Percentiles rank a stretch among this genome's conserved stretches.
phyloP scores from a whole-genome alignment of 805 yeast genomes.

The Ogataea paradorogensis region DNA sequence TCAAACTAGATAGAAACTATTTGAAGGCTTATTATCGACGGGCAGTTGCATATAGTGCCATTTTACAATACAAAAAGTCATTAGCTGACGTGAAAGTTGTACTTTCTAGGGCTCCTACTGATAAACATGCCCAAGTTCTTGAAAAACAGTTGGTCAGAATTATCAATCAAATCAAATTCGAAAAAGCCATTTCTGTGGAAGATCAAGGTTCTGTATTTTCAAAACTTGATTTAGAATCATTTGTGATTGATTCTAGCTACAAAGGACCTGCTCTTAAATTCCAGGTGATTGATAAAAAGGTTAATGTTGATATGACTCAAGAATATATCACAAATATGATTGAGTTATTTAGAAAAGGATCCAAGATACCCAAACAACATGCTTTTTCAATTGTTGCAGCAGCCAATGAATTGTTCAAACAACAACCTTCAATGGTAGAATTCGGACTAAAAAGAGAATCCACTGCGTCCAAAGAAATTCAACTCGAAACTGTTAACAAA shows the following conservation, averaged over 20 bases:
- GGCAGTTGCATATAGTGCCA: constrained; percentile 77
- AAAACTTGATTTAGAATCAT: constrained; percentile 44
- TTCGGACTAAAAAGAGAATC: constrained; percentile 37
- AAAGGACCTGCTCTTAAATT: constrained; percentile 56
- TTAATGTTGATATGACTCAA: constrained; percentile 43
- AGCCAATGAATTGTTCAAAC: constrained; percentile 58
- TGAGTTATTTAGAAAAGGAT: constrained; percentile 68
- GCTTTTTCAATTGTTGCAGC: constrained; percentile 78
- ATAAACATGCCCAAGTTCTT: constrained; percentile 61
- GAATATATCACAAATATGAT: constrained; percentile 66
- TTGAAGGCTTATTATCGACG: constrained; percentile 83
- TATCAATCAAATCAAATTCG: constrained; percentile 74
- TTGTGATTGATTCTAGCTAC: constrained; percentile 52
- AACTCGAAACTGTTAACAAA: constrained; percentile 37
- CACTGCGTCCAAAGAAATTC: constrained; percentile 36
- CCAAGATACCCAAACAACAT: constrained; percentile 73
- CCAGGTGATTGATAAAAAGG: constrained; percentile 30
- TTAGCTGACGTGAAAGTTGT: constrained; percentile 64
- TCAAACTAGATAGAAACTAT: constrained; percentile 62
- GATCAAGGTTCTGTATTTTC: constrained; percentile 50
- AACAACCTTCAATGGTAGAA: constrained; percentile 77
- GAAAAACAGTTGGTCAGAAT: constrained; percentile 61
- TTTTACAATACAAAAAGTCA: constrained; percentile 73
- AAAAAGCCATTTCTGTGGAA: constrained; percentile 77
- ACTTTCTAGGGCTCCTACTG: constrained; percentile 61